Base-by-base conservation (phyloP, 371 early-diverging fungal species). In the Mucor saturninus region DNA sequence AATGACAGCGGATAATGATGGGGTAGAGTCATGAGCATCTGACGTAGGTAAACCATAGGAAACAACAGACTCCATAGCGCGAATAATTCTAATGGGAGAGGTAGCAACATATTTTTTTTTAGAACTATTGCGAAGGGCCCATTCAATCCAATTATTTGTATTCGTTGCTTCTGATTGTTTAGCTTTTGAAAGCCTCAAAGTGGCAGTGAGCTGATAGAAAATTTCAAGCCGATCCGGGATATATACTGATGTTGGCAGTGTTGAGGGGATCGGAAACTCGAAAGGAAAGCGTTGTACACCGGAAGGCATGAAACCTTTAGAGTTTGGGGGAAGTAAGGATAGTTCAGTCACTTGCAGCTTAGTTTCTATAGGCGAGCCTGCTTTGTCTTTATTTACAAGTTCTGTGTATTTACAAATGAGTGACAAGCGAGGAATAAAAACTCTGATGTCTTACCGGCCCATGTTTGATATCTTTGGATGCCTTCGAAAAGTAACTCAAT, bases 241-340 rank as follows among this genome's bases (percentile, higher is more conserved):
- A 15, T 30, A 39, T 32, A 69, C 32, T n/a, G 67, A 70, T 21
- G 70, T 61, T 38, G 79, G 79, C 15, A 79, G 32, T 3, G 74
- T 65, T 6, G 76, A 61, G 40, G 79, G 74, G 3, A 79, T 65
- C 30, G 79, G 76, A 49, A 79, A 76, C 57, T 79, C 79, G 46
- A 79, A 79, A 14, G 79, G 79, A 35, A 79, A 79, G 15, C 79
- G 68, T 14, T 79, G 79, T 11, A 69, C 60, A 5, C 79, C 79
- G 14, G 76, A 66, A 39, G 79, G 76, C 71, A 79, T 79, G 3
- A 76, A 62, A 3, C 79, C 79, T 54, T 74, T 62, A 10, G 68
- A 51, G 38, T 76, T 76, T 32, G 76, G 79, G 4, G 79, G 79
- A 7, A 76, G 43, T 8, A 79, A 38, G 13, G 79, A 76, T 6